These are phyloP conservation scores for Eutypella sp. DNA, from an alignment of 2,329 filamentous ascomycete genomes.

Conservation along the genomic window DNA sequence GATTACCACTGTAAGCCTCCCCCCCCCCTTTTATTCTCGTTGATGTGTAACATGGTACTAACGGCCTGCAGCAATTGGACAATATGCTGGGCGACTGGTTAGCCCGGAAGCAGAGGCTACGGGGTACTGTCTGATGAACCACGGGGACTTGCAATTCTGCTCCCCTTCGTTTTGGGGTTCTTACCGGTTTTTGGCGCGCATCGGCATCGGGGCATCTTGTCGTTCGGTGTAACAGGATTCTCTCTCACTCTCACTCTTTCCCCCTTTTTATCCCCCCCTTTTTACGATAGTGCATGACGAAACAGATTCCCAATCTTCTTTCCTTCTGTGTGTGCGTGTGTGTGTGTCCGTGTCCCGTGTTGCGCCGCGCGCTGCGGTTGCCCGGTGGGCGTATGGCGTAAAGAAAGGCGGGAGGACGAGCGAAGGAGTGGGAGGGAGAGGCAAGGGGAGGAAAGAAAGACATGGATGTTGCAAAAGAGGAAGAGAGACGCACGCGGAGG, in stretches of 20 bases:
- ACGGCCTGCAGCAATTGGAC: constrained; percentile 63
- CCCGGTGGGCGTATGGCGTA: too few species aligned
- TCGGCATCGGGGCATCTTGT: too few species aligned
- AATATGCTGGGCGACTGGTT: constrained; percentile 81
- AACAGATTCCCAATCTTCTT: not conserved
- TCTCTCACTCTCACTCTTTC: not conserved
- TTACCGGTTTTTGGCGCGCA: too few species aligned
- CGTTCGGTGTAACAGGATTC: not conserved
- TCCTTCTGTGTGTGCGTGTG: not conserved
- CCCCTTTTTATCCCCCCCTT: not conserved
- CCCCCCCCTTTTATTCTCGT: not conserved
- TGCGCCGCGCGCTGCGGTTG: not conserved
- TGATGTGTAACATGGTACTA: constrained; percentile 14
- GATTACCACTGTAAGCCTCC: constrained; percentile 65
- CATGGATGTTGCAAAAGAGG: too few species aligned
- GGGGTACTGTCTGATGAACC: constrained; percentile 43
- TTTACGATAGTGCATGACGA: not conserved
- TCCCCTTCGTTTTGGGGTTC: constrained; percentile 9
- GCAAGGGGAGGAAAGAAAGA: too few species aligned
- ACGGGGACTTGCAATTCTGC: constrained; percentile 4
- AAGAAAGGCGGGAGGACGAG: too few species aligned
- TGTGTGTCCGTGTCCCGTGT: not conserved
- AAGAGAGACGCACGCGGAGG: too few species aligned
- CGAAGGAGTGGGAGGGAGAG: too few species aligned
- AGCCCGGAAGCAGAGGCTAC: constrained; percentile 60